Evolutionary conservation across 371 early-diverging fungal species (phyloP).

Genomic region (Saksenaea vasiformis): DNA sequence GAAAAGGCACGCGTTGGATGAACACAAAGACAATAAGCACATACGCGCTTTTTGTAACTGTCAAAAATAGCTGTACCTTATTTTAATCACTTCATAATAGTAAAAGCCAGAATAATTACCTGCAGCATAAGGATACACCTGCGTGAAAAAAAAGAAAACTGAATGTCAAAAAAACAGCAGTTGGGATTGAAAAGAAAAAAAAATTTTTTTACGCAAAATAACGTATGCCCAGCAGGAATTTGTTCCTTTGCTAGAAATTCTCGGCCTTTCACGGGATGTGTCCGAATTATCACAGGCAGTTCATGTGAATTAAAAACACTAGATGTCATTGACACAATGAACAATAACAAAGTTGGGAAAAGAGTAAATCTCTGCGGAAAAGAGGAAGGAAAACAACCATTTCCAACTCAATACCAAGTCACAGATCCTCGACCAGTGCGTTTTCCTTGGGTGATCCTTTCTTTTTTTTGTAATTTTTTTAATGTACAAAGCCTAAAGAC

Average conservation of each 20-base stretch:
- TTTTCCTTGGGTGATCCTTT: conserved; percentile 19
- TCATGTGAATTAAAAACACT: conserved; percentile 8
- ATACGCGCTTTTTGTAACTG: conserved; percentile 44
- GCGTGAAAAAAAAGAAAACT: neutral
- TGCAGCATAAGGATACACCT: conserved; percentile 34
- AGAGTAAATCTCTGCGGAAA: neutral
- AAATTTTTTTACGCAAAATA: conserved; percentile 16
- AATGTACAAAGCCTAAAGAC: neutral
- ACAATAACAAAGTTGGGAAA: neutral
- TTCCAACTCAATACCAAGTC: neutral
- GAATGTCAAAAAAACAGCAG: neutral
- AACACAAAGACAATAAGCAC: conserved; percentile 46
- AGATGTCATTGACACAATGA: neutral
- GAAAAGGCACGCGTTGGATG: conserved; percentile 38
- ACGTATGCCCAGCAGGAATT: conserved; percentile 10
- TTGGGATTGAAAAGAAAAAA: neutral
- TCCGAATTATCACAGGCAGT: conserved; percentile 14
- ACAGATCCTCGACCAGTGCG: neutral
- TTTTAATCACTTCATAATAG: conserved; percentile 14
- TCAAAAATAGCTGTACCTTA: conserved; percentile 42
- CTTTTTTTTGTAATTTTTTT: too few species aligned
- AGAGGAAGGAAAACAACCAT: neutral
- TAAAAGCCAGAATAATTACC: conserved; percentile 14
- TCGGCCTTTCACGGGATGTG: conserved; percentile 22
- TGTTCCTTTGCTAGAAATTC: conserved; percentile 22